A percentile compares a stretch with the other conserved stretches of the same genome.
phyloP scores from a whole-genome alignment of 257 asterid species.

The Solanum chmielewskii region DNA sequence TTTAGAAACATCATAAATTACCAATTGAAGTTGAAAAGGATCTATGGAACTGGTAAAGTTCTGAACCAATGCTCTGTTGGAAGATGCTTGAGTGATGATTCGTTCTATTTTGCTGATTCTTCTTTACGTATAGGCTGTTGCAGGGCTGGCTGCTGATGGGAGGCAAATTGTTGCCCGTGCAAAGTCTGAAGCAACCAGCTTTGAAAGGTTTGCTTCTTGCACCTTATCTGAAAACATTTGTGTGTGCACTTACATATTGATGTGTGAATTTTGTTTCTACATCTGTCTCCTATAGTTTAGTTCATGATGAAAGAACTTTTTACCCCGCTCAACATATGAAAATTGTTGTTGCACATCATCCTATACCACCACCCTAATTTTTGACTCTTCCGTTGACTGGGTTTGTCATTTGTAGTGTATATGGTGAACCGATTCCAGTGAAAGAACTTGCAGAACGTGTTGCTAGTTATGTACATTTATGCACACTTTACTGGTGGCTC shows the following conservation, averaged over 20 bases:
- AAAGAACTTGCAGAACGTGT: constrained; percentile 88
- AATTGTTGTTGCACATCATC: background rate
- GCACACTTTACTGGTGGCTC: constrained; percentile 99
- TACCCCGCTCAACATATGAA: background rate
- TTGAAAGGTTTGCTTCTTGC: constrained; percentile 44
- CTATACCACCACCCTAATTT: background rate
- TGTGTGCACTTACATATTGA: background rate
- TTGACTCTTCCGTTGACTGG: background rate
- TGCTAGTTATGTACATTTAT: constrained; percentile 91
- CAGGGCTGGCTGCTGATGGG: constrained; percentile 94
- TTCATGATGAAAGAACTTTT: background rate
- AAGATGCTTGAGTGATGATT: background rate
- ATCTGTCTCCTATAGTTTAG: background rate
- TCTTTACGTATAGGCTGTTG: constrained; percentile 52
- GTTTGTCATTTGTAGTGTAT: constrained; percentile 33
- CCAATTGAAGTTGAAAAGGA: background rate
- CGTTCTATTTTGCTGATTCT: background rate
- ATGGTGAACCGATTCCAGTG: constrained; percentile 81
- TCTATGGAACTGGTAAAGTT: background rate
- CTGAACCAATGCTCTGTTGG: background rate
- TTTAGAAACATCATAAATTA: background rate
- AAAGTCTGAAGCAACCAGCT: constrained; percentile 74
- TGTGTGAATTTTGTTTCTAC: background rate
- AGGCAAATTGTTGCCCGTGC: constrained; percentile 85
- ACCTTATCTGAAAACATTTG: background rate